Conservation (phyloP, 2,329 filamentous ascomycete genomes). For the Xylogone sp. region DNA sequence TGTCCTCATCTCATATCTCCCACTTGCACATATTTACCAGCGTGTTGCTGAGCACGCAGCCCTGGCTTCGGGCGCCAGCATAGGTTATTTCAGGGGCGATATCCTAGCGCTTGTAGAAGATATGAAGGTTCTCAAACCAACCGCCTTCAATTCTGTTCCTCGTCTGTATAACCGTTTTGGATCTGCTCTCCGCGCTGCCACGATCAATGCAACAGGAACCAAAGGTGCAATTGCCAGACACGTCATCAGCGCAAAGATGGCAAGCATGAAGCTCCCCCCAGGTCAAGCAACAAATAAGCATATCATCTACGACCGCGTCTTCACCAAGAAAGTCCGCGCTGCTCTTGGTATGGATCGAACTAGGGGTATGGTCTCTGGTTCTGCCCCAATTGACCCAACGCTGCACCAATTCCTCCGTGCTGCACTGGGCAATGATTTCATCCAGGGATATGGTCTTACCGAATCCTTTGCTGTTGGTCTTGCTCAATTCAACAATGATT, state of each 20-base stretch:
- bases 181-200: constrained; percentile 73
- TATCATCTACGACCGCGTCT: constrained; percentile 79
- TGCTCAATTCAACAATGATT: constrained; percentile 68
- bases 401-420: constrained; percentile 87
- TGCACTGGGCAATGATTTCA: constrained; percentile 72
- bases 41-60: constrained; percentile 76
- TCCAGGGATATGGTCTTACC: constrained; percentile 90
- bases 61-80: constrained; percentile 66
- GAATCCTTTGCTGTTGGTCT: constrained; percentile 82
- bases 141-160: constrained; percentile 82
- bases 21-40: constrained; percentile 90
- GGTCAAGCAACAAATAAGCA: constrained; percentile 77
- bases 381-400: constrained; percentile 83
- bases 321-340: constrained; percentile 82
- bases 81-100: constrained; percentile 95
- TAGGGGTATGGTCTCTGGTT: constrained; percentile 77
- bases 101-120: constrained; percentile 85
- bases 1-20: constrained; percentile 79
- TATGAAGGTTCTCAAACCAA: constrained; percentile 80
- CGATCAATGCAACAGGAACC: constrained; percentile 74
- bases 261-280: constrained; percentile 66
- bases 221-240: constrained; percentile 78
- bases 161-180: constrained; percentile 90
- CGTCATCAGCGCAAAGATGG: constrained; percentile 75
- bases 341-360: constrained; percentile 76